phyloP scores from a whole-genome alignment of 2,329 filamentous ascomycete genomes.

The Onygenales sp. region DNA sequence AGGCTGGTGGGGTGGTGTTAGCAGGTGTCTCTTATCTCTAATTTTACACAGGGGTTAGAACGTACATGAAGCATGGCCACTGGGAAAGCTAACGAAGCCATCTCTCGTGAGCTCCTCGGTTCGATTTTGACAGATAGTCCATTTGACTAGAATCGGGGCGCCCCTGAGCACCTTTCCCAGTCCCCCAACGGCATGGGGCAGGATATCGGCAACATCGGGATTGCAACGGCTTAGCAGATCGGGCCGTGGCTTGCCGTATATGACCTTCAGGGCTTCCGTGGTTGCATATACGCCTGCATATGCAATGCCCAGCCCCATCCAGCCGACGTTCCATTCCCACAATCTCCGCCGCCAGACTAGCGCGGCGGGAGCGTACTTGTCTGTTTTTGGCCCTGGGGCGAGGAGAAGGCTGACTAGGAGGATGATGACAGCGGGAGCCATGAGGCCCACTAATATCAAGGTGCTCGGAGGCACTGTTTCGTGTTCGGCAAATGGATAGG shows the following conservation, averaged over 20 bases:
- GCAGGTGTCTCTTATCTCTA: not conserved
- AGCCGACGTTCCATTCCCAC: constrained; percentile 83
- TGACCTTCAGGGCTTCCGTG: constrained; percentile 74
- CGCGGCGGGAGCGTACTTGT: constrained; percentile 50
- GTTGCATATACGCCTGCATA: constrained; percentile 67
- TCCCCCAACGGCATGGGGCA: constrained; percentile 54
- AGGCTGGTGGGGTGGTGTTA: constrained; percentile 34
- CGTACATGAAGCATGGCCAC: constrained; percentile 61
- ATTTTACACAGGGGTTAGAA: constrained; percentile 3
- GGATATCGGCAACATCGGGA: constrained; percentile 59
- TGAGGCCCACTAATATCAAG: constrained; percentile 53
- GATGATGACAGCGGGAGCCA: constrained; percentile 59
- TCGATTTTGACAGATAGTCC: constrained; percentile 61
- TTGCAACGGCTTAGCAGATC: constrained; percentile 61
- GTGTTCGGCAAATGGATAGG: constrained; percentile 60
- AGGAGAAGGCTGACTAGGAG: constrained; percentile 57
- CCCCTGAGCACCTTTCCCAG: constrained; percentile 41
- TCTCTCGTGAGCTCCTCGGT: constrained; percentile 55
- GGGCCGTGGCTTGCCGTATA: constrained; percentile 56
- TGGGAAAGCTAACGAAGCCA: constrained; percentile 77
- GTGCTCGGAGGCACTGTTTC: constrained; percentile 64
- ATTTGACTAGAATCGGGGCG: constrained; percentile 62
- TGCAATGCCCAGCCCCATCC: constrained; percentile 69
- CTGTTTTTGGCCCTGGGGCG: constrained; percentile 62
- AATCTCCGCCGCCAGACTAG: constrained; percentile 71